These are phyloP conservation scores for Phaeosphaeriaceae sp. DNA, from an alignment of 2,329 filamentous ascomycete species.

Conservation along the genomic window DNA sequence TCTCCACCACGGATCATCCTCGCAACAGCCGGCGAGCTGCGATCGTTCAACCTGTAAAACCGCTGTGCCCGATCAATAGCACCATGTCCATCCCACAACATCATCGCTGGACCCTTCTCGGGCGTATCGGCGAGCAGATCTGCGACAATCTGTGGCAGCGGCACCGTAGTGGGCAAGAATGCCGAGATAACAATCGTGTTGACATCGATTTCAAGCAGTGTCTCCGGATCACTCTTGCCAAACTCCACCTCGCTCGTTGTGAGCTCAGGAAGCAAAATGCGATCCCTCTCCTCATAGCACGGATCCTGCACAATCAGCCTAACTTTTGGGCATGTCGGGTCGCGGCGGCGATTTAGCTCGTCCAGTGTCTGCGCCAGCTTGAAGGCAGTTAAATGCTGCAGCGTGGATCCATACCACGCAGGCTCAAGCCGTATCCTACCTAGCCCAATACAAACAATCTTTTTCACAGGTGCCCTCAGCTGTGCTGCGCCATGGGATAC, in stretches of 20 bases:
- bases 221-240: constrained; percentile 18
- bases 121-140: constrained; percentile 8
- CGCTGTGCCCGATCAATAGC: not conserved
- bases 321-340: not conserved
- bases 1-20: not conserved
- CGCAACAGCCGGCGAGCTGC: not conserved
- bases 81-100: constrained; percentile 7
- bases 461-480: constrained; percentile 4
- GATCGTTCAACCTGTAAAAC: constrained; percentile 4
- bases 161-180: constrained; percentile 16
- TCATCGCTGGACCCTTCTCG: constrained; percentile 5
- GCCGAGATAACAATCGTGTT: constrained; percentile 20
- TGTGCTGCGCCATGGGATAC: not conserved
- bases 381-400: constrained; percentile 24
- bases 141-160: constrained; percentile 24
- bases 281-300: constrained; percentile 13
- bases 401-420: constrained; percentile 5
- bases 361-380: constrained; percentile 14
- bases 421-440: constrained; percentile 6
- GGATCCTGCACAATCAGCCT: constrained; percentile 27
- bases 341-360: not conserved
- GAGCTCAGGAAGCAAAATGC: constrained; percentile 2
- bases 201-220: constrained; percentile 21
- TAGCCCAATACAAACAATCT: constrained; percentile 22
- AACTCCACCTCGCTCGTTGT: constrained; percentile 3